Evolutionary conservation across 169 alveolate species (phyloP).

Genomic region (Plasmodium berghei): DNA sequence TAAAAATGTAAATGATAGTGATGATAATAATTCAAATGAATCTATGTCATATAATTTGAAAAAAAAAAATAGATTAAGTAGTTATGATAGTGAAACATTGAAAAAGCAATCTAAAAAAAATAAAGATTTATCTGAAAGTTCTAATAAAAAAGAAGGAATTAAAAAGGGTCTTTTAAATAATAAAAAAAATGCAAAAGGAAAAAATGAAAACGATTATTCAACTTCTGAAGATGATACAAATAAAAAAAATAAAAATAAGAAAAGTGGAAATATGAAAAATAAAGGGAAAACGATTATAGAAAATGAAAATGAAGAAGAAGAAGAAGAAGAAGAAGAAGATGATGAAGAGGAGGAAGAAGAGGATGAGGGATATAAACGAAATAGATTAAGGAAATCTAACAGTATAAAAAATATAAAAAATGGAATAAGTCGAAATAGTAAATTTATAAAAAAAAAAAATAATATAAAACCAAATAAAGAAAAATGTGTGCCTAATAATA

Average conservation of each 20-base stretch:
- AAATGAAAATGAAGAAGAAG: background rate
- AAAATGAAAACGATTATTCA: background rate
- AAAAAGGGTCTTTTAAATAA: conserved; percentile 7
- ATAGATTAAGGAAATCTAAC: background rate
- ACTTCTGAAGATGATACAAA: background rate
- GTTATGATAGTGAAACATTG: background rate
- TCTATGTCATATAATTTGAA: background rate
- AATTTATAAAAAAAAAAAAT: background rate
- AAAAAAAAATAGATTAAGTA: background rate
- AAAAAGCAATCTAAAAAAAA: background rate
- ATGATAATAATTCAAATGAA: background rate
- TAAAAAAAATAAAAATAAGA: background rate
- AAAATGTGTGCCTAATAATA: background rate
- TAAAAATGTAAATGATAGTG: background rate
- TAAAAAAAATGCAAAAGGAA: background rate
- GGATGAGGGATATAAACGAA: background rate
- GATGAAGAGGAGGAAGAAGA: background rate
- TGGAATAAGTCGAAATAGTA: background rate
- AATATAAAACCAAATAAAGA: background rate
- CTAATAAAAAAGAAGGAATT: background rate
- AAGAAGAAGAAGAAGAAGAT: background rate
- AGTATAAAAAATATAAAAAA: background rate
- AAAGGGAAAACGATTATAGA: background rate
- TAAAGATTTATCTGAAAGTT: background rate
- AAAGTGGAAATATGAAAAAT: background rate